Conservation (phyloP, 1,284 basidiomycete species). For the Ceratobasidium sp. region DNA sequence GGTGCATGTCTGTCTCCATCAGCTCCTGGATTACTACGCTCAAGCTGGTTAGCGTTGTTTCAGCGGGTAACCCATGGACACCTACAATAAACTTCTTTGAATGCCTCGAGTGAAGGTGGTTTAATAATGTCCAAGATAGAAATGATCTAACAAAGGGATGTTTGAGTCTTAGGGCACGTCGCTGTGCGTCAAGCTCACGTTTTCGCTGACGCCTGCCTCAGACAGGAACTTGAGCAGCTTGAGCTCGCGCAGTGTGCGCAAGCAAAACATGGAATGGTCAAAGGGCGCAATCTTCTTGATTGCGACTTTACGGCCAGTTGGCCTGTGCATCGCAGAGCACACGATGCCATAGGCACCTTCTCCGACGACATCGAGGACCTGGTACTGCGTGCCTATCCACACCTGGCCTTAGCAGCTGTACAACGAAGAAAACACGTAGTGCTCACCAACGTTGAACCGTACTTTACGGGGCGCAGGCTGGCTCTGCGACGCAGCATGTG, state of each 20-base stretch:
- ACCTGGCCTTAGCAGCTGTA: neutral
- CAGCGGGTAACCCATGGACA: constrained; percentile 48
- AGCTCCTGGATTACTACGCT: constrained; percentile 80
- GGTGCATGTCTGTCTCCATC: constrained; percentile 82
- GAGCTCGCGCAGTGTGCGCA: constrained; percentile 85
- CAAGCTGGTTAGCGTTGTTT: constrained; percentile 45
- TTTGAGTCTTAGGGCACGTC: constrained; percentile 32
- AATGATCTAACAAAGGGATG: constrained; percentile 73
- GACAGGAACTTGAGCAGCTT: constrained; percentile 92
- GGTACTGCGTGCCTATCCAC: constrained; percentile 74
- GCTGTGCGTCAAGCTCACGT: constrained; percentile 66
- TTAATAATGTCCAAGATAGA: constrained; percentile 95
- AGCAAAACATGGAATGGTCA: constrained; percentile 91
- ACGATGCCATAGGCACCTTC: constrained; percentile 90
- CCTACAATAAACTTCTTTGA: constrained; percentile 92
- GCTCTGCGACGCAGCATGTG: constrained; percentile 68
- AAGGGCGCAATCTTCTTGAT: constrained; percentile 95
- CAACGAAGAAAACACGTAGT: constrained; percentile 6
- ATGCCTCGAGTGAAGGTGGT: constrained; percentile 85
- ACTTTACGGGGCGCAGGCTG: constrained; percentile 82
- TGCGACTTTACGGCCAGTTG: constrained; percentile 82
- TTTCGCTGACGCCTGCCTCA: constrained; percentile 91
- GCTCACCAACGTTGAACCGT: constrained; percentile 90
- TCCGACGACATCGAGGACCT: constrained; percentile 90
- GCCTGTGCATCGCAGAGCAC: constrained; percentile 84